Conservation (phyloP, 2,329 filamentous ascomycete species). For the Fusarium marasasianum region DNA sequence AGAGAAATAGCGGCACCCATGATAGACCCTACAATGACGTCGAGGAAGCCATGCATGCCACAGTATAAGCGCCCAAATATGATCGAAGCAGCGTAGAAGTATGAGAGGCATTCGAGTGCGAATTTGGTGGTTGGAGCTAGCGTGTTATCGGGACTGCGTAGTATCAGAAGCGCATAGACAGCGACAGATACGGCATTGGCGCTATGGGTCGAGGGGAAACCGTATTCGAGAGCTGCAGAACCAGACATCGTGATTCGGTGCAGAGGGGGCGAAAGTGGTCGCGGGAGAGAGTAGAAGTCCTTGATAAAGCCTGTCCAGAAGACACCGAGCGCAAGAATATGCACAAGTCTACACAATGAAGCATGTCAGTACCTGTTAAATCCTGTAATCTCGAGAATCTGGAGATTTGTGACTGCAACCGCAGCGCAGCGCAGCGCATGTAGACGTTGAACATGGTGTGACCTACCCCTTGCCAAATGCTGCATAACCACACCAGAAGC, state of each 20-base stretch:
- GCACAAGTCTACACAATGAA: conserved; percentile 64
- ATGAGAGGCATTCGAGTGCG: conserved; percentile 73
- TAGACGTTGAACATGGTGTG: not conserved
- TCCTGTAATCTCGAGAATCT: not conserved
- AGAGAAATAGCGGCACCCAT: conserved; percentile 75
- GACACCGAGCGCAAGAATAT: conserved; percentile 80
- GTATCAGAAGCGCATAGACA: conserved; percentile 78
- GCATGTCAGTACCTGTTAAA: conserved; percentile 29
- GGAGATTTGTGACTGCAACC: not conserved
- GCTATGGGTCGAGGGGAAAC: conserved; percentile 96
- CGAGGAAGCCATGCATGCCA: conserved; percentile 97
- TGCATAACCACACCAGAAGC: conserved; percentile 96
- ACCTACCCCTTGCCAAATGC: conserved; percentile 86
- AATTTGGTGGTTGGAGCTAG: conserved; percentile 67
- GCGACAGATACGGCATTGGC: conserved; percentile 97
- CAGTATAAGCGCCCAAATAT: conserved; percentile 93
- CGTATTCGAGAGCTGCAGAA: conserved; percentile 93
- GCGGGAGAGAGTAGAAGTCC: conserved; percentile 90
- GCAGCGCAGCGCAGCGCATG: conserved; percentile 3
- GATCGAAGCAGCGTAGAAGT: conserved; percentile 90
- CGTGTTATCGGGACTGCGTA: conserved; percentile 72
- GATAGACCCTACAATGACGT: conserved; percentile 82
- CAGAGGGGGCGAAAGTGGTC: conserved; percentile 89
- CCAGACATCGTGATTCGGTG: conserved; percentile 98
- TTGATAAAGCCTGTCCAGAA: conserved; percentile 95